Evolutionary conservation across 1,139 yeast genomes (phyloP), one percentile per base, ranked within the genome.

Genomic region (Debaryomyces nepalensis): DNA sequence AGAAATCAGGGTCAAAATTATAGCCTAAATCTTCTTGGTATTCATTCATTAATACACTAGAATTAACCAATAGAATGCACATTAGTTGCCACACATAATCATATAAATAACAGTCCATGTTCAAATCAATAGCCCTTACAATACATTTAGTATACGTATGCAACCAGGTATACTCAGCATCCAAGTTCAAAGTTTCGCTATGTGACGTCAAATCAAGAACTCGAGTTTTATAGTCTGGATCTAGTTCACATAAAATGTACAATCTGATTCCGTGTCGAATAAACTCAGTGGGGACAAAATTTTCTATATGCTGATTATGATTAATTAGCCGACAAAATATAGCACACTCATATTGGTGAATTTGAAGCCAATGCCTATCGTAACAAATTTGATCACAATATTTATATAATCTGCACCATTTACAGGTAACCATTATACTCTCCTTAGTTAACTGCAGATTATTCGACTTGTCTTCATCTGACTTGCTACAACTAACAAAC

Each of bases 1-100:
- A 53, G 45, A 70, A 61, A 3, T 53, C 45, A 0, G 71, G 68
- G 44, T 72, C 76, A 44, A 73, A 54, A 50, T 59, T 55, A 7
- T 56, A 40, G 0, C 77, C 77, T 31, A 63, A 53, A 4, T 49
- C 42, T 34, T 61, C 64, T 12, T 50, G 48, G 26, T 45, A 52
- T 26, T 48, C 44, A 43, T 64, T 58, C 26, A 54, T 53, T 15
- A 57, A 21, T 1, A 51, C 49, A n/a, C 59, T 59, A 3, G 63
- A 47, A 43, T 67, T 65, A 29, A 66, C 58, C 14, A 52, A 49
- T 24, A 55, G 42, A 12, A 60, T 47, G 33, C 56, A 56, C 37
- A 21, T 43, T 29, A 37, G 36, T n/a, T 24, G 21, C 23, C 29
- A 21, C 15, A 47, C 29, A 23, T 37, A 46, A 10, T 18, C 14